These are phyloP conservation scores for Grosmannia clavigera DNA, from an alignment of 2,329 filamentous ascomycete species.

Conservation along the genomic window DNA sequence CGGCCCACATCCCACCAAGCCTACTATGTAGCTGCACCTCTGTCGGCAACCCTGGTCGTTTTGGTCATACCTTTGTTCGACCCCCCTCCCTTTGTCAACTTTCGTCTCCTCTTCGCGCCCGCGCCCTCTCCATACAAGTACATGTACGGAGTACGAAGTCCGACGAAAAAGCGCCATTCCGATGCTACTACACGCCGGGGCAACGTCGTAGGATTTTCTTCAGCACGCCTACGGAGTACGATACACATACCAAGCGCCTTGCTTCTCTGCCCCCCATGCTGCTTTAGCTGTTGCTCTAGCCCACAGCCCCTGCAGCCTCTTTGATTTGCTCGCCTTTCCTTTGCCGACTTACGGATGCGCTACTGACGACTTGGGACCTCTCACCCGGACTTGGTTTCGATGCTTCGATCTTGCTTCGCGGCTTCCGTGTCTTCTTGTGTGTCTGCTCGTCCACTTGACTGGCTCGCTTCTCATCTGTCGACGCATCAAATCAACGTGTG, in stretches of 20 bases:
- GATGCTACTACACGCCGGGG: background rate
- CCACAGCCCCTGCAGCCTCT: background rate
- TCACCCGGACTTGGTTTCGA: background rate
- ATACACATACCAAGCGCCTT: background rate
- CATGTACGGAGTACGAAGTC: background rate
- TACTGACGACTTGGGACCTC: background rate
- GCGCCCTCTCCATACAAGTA: background rate
- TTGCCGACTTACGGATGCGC: background rate
- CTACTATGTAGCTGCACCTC: background rate
- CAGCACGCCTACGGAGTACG: background rate
- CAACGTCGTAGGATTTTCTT: background rate
- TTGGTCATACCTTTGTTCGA: background rate
- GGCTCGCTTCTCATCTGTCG: background rate
- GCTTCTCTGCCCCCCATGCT: background rate
- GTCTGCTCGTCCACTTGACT: conserved; percentile 10
- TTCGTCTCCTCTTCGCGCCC: background rate
- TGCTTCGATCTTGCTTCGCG: conserved; percentile 16
- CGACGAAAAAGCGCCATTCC: background rate
- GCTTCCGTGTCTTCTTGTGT: conserved; percentile 7
- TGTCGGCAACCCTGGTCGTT: background rate
- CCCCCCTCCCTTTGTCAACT: background rate
- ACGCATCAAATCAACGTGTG: background rate
- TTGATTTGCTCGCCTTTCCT: background rate
- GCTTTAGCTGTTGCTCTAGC: background rate
- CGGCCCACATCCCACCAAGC: background rate